Evolutionary conservation across 176 grass and related monocot species (phyloP).

Genomic region (Rhynchospora tenuis): DNA sequence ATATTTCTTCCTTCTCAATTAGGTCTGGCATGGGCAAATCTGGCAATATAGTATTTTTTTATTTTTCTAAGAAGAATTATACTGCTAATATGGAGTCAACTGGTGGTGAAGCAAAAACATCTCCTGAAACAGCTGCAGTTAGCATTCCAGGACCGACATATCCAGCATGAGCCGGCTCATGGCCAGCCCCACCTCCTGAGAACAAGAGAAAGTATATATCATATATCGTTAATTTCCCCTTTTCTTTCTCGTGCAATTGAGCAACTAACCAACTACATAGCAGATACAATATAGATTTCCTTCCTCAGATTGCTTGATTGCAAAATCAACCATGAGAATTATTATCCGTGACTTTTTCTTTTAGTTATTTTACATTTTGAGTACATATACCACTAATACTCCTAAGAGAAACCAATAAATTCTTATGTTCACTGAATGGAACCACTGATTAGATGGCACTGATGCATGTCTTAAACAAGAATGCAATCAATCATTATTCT

Average conservation of each 20-base stretch:
- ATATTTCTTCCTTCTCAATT: neutral
- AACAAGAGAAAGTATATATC: neutral
- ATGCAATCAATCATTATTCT: neutral
- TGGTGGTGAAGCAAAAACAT: conserved; percentile 44
- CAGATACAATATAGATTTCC: neutral
- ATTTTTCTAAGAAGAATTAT: conserved; percentile 10
- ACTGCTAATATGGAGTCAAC: conserved; percentile 42
- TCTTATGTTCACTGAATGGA: neutral
- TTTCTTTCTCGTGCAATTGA: neutral
- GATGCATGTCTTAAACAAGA: neutral
- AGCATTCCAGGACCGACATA: conserved; percentile 62
- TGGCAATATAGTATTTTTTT: neutral
- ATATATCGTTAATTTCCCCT: neutral
- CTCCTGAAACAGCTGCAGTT: conserved; percentile 49
- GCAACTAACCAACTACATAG: neutral
- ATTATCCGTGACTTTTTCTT: no score
- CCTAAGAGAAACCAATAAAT: neutral
- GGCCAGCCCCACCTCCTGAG: conserved; percentile 44
- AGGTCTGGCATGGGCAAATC: neutral
- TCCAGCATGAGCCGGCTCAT: conserved; percentile 46
- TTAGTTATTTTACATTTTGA: neutral
- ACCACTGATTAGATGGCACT: neutral
- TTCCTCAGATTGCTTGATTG: neutral
- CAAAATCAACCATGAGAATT: neutral
- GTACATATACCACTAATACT: neutral